phyloP scores from a whole-genome alignment of 1,284 basidiomycete species.

The Ganoderma sp. region DNA sequence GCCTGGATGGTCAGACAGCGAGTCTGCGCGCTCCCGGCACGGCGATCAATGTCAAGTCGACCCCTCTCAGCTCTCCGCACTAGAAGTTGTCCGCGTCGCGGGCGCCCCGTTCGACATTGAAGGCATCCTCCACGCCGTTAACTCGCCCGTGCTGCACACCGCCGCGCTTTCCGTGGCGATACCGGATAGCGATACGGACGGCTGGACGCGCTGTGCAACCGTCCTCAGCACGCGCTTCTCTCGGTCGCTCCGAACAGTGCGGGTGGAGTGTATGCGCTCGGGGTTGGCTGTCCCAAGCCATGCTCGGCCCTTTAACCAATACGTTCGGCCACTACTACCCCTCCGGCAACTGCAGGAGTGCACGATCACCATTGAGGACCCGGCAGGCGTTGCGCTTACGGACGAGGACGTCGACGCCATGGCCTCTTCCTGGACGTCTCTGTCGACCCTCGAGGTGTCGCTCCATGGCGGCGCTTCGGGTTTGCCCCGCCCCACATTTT shows the following conservation, averaged over 20 bases:
- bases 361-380: constrained; percentile 20
- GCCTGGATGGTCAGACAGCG: background rate
- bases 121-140: constrained; percentile 16
- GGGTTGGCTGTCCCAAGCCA: background rate
- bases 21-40: background rate
- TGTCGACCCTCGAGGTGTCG: constrained; percentile 12
- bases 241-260: constrained; percentile 15
- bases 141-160: constrained; percentile 16
- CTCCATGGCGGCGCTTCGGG: constrained; percentile 3
- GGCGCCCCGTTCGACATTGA: constrained; percentile 24
- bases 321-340: constrained; percentile 17
- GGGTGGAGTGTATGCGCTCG: constrained; percentile 17
- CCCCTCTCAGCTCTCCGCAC: constrained; percentile 4
- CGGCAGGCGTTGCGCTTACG: constrained; percentile 14
- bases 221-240: constrained; percentile 21
- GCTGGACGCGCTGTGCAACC: constrained; percentile 18
- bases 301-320: constrained; percentile 16
- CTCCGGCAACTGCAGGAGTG: constrained; percentile 14
- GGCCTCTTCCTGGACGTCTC: constrained; percentile 23
- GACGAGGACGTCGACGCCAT: constrained; percentile 25
- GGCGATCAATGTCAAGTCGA: background rate
- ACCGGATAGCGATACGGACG: constrained; percentile 19
- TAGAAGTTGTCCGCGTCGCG: constrained; percentile 19
- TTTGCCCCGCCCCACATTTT: constrained; percentile 17
- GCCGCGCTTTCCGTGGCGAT: constrained; percentile 13